phyloP scores from a whole-genome alignment of 495 filamentous ascomycete species.

The Letharia columbiana region DNA sequence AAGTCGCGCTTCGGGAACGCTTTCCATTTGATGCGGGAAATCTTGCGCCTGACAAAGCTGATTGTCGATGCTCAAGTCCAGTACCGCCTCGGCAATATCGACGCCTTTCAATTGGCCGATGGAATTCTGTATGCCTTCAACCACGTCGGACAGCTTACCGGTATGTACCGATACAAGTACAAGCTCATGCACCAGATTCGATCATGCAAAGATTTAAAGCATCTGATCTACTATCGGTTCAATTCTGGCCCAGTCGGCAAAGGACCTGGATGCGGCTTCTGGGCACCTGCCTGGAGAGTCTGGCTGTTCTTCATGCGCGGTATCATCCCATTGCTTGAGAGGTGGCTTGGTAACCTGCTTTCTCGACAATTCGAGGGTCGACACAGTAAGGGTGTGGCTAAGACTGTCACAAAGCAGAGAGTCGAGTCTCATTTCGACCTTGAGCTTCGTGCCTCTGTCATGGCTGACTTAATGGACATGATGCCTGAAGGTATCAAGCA shows the following conservation, averaged over 20 bases:
- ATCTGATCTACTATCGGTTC: constrained; percentile 98
- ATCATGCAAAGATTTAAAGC: constrained; percentile 98
- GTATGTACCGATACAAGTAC: constrained; percentile 99
- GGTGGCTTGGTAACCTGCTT: constrained; percentile 95
- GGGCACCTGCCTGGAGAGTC: constrained; percentile 97
- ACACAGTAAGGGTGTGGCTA: constrained; percentile 98
- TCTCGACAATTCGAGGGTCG: constrained; percentile 97
- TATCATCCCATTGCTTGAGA: constrained; percentile 91
- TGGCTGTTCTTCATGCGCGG: constrained; percentile 99
- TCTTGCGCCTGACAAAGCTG: constrained; percentile 92
- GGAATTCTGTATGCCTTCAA: constrained; percentile 99
- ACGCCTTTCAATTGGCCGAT: constrained; percentile 97
- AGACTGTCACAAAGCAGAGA: constrained; percentile 98
- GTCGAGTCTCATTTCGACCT: constrained; percentile 99
- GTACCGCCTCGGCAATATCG: constrained; percentile 95
- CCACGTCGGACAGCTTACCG: constrained; percentile 95
- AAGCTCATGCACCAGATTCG: constrained; percentile 99
- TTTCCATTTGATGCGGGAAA: constrained; percentile 98
- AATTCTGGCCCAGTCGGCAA: constrained; percentile 97
- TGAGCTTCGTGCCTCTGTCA: constrained; percentile 94
- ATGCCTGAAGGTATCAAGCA: constrained; percentile 99
- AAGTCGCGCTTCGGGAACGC: constrained; percentile 99
- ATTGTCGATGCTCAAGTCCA: constrained; percentile 99
- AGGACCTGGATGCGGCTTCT: constrained; percentile 97
- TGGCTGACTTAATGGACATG: constrained; percentile 99